Evolutionary conservation across 1,139 yeast genomes (phyloP).

Genomic region (Hemisphaericaspora xylofermentans): DNA sequence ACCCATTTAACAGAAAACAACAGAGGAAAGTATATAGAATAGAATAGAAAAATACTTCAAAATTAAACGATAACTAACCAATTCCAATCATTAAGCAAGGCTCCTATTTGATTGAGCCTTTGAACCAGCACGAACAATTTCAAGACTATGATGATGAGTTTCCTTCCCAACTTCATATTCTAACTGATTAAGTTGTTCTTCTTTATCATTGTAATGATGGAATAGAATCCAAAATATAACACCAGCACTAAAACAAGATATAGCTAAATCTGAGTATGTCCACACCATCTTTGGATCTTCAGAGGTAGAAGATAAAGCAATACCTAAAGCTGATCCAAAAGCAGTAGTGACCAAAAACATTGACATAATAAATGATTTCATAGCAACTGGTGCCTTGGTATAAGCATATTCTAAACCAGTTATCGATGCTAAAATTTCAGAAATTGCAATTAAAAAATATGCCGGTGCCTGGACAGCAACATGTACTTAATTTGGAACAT

Average conservation of each 20-base stretch:
- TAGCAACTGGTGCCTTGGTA: conserved; percentile 64
- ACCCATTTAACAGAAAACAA: too few species aligned
- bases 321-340: conserved; percentile 69
- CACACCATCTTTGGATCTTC: conserved; percentile 68
- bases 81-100: conserved; percentile 14
- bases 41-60: too few species aligned
- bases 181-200: conserved; percentile 60
- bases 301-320: conserved; percentile 66
- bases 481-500: conserved; percentile 52
- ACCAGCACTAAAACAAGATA: conserved; percentile 61
- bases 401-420: conserved; percentile 71
- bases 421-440: conserved; percentile 65
- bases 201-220: conserved; percentile 54
- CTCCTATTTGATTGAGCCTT: conserved; percentile 14
- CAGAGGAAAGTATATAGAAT: too few species aligned
- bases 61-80: too few species aligned
- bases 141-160: conserved; percentile 8
- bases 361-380: conserved; percentile 69
- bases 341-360: conserved; percentile 62
- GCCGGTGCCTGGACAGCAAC: conserved; percentile 67
- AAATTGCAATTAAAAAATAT: conserved; percentile 57
- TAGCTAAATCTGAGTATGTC: conserved; percentile 64
- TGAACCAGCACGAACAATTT: conserved; percentile 25
- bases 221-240: conserved; percentile 60
- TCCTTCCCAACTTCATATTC: conserved; percentile 34